Evolutionary conservation across 1,284 basidiomycete genomes (phyloP).

Genomic region (Sphaerobolus stellatus): DNA sequence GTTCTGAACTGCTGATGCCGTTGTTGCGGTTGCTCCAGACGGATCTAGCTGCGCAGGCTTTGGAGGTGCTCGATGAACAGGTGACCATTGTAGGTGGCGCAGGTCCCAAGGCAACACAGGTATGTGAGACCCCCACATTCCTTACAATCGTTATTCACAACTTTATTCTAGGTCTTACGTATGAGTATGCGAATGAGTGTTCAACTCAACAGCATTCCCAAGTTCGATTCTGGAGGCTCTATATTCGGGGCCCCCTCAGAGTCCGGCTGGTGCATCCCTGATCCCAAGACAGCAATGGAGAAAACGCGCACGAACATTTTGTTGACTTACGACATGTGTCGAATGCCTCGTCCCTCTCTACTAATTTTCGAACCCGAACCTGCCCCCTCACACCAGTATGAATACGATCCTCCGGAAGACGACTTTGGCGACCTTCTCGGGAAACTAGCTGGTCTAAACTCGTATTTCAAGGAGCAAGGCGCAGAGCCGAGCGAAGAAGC

Average conservation of each 20-base stretch:
- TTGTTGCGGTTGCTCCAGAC: slow-evolving; percentile 83
- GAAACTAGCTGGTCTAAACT: slow-evolving; percentile 82
- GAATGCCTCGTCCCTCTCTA: slow-evolving; percentile 67
- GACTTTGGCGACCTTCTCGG: slow-evolving; percentile 85
- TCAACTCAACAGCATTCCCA: slow-evolving; percentile 50
- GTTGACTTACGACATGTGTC: slow-evolving; percentile 83
- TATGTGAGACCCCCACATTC: neutral
- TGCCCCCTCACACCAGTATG: slow-evolving; percentile 22
- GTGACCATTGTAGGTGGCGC: slow-evolving; percentile 64
- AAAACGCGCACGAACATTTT: slow-evolving; percentile 74
- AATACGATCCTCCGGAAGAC: slow-evolving; percentile 46
- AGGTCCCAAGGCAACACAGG: slow-evolving; percentile 73
- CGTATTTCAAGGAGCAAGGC: slow-evolving; percentile 73
- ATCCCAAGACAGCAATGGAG: slow-evolving; percentile 57
- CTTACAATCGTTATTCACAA: too few species aligned
- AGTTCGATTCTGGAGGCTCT: slow-evolving; percentile 54
- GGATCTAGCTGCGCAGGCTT: slow-evolving; percentile 79
- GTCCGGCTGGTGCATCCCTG: slow-evolving; percentile 84
- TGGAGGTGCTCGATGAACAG: slow-evolving; percentile 91
- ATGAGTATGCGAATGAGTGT: slow-evolving; percentile 90
- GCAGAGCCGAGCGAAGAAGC: slow-evolving; percentile 15
- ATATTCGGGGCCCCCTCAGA: slow-evolving; percentile 81
- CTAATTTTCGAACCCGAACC: slow-evolving; percentile 66
- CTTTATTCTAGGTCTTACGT: slow-evolving; percentile 67
- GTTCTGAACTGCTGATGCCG: slow-evolving; percentile 88